phyloP scores from a whole-genome alignment of 306 rosid species.

The Cicer chorassanicum region DNA sequence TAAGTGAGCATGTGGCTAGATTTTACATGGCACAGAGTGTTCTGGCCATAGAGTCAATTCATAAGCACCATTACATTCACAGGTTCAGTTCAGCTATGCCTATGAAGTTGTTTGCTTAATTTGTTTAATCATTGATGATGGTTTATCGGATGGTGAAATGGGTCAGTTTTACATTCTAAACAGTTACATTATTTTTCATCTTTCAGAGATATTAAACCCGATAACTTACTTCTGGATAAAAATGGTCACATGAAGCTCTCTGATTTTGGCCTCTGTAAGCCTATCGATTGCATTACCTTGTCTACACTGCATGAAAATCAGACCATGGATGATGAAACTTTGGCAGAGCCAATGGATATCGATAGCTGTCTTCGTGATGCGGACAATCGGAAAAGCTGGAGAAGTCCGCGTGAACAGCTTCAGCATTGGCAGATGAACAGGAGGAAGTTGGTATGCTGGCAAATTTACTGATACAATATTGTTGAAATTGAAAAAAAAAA shows the following conservation, averaged over 20 bases:
- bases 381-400: constrained; percentile 82
- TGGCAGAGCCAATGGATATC: constrained; percentile 87
- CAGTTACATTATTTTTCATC: constrained; percentile 40
- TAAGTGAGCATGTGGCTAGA: constrained; percentile 80
- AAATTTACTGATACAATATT: constrained; percentile 40
- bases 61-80: constrained; percentile 92
- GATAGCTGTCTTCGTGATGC: constrained; percentile 64
- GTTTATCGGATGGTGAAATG: constrained; percentile 31
- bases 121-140: constrained; percentile 32
- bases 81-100: constrained; percentile 57
- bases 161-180: constrained; percentile 32
- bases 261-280: constrained; percentile 98
- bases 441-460: constrained; percentile 85
- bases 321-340: constrained; percentile 75
- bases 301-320: constrained; percentile 92
- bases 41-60: constrained; percentile 96
- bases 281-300: constrained; percentile 86
- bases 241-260: constrained; percentile 99
- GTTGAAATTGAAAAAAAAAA: constrained; percentile 31
- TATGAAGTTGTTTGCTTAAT: constrained; percentile 33
- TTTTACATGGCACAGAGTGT: constrained; percentile 98
- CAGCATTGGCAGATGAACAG: constrained; percentile 99
- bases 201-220: constrained; percentile 97
- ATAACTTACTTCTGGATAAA: constrained; percentile 92
- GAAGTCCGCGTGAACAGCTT: constrained; percentile 91